A percentile compares a stretch with the other conserved stretches of the same genome.
These are phyloP conservation scores for Elasticomyces elasticus DNA, from an alignment of 495 filamentous ascomycete genomes.

Conservation along the genomic window DNA sequence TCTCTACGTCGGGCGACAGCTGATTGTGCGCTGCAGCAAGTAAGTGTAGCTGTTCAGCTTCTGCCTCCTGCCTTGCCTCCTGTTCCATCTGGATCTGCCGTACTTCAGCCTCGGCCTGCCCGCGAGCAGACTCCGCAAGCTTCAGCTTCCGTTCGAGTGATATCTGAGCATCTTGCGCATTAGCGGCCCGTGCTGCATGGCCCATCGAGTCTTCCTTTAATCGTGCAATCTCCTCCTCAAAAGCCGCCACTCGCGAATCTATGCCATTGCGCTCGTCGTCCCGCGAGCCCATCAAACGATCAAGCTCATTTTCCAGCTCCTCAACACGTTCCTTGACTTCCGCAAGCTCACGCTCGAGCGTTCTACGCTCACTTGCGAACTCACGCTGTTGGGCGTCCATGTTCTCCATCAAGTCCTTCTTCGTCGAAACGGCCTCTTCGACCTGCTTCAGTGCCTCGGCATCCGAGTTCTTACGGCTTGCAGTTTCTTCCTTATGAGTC, in stretches of 20 bases:
- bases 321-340: conserved; percentile 66
- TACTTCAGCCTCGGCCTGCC: conserved; percentile 31
- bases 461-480: conserved; percentile 46
- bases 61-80: conserved; percentile 38
- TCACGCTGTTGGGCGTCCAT: conserved; percentile 84
- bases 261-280: conserved; percentile 63
- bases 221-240: conserved; percentile 59
- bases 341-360: conserved; percentile 66
- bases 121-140: conserved; percentile 39
- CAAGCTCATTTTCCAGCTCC: conserved; percentile 81
- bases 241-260: conserved; percentile 56
- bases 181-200: conserved; percentile 39
- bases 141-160: conserved; percentile 45
- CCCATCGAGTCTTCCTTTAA: conserved; percentile 18
- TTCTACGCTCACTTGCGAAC: conserved; percentile 73
- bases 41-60: conserved; percentile 43
- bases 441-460: conserved; percentile 58
- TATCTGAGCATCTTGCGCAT: conserved; percentile 45
- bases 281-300: conserved; percentile 68
- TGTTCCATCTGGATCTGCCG: conserved; percentile 33
- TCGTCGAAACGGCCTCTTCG: conserved; percentile 79
- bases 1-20: conserved; percentile 49
- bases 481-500: conserved; percentile 49
- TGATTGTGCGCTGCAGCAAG: conserved; percentile 54
- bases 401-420: conserved; percentile 88